A percentile compares a stretch with the other conserved stretches of the same genome.
phyloP scores from a whole-genome alignment of 139 green algal genomes.

The Tetratostichococcus sp. region DNA sequence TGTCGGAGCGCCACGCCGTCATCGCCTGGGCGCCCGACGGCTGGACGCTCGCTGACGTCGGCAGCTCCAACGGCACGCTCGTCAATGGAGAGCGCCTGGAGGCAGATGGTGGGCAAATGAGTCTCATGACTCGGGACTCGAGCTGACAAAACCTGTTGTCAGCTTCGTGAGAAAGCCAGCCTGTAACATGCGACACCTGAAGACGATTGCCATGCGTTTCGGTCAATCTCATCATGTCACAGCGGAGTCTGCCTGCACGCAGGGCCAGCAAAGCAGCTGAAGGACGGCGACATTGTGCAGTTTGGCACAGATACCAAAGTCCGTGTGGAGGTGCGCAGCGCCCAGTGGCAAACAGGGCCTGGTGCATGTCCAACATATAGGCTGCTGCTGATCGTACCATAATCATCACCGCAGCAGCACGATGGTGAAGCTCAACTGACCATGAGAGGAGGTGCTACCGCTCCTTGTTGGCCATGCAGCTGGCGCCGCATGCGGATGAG shows the following conservation, averaged over 20 bases:
- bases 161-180: too few species aligned
- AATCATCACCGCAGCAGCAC: too few species aligned
- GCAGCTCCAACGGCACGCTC: conserved; percentile 62
- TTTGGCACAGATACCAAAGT: conserved; percentile 26
- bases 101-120: conserved; percentile 19
- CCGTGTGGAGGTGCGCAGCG: conserved; percentile 20
- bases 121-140: too few species aligned
- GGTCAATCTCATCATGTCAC: too few species aligned
- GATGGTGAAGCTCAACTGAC: too few species aligned
- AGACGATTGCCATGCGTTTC: too few species aligned
- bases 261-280: conserved; percentile 2
- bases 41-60: conserved; percentile 53
- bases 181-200: too few species aligned
- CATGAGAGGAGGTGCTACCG: too few species aligned
- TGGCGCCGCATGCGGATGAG: conserved; percentile 11
- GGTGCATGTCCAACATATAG: not conserved
- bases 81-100: conserved; percentile 43
- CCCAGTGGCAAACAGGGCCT: not conserved
- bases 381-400: not conserved
- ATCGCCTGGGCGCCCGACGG: conserved; percentile 27
- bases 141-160: too few species aligned
- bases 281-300: conserved; percentile 15
- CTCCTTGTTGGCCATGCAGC: not conserved
- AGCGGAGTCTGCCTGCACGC: not conserved
- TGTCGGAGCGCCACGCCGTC: conserved; percentile 67